These are phyloP conservation scores for Drechslerella dactyloides DNA, from an alignment of 2,329 filamentous ascomycete species.

Conservation along the genomic window DNA sequence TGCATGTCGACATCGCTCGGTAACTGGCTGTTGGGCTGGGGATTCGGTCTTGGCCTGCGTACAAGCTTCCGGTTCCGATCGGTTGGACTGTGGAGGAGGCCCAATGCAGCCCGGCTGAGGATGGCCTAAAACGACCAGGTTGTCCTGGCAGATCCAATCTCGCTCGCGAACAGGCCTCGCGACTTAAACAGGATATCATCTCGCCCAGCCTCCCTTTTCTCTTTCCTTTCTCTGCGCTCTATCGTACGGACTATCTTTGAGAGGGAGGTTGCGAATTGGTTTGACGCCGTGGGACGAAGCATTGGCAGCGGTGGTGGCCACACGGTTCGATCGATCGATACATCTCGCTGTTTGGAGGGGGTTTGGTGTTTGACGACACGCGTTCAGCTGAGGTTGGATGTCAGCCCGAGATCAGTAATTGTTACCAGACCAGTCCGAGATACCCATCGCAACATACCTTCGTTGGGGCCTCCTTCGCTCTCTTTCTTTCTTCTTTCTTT, in stretches of 20 bases:
- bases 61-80: slow-evolving; percentile 28
- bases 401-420: too few species aligned
- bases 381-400: too few species aligned
- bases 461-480: background rate
- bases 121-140: background rate
- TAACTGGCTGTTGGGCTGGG: background rate
- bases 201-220: background rate
- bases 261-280: too few species aligned
- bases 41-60: slow-evolving; percentile 11
- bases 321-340: too few species aligned
- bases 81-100: slow-evolving; percentile 10
- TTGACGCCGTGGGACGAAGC: too few species aligned
- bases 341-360: too few species aligned
- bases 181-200: slow-evolving; percentile 5
- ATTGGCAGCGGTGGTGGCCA: too few species aligned
- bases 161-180: background rate
- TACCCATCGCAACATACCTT: background rate
- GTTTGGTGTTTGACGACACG: too few species aligned
- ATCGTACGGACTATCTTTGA: too few species aligned
- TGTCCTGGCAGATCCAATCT: slow-evolving; percentile 7
- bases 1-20: background rate
- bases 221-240: background rate
- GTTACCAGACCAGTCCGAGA: too few species aligned
- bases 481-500: background rate
- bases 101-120: background rate